These are phyloP conservation scores for Xerocomellus chrysenteron DNA, from an alignment of 768 basidiomycete genomes.

Conservation along the genomic window DNA sequence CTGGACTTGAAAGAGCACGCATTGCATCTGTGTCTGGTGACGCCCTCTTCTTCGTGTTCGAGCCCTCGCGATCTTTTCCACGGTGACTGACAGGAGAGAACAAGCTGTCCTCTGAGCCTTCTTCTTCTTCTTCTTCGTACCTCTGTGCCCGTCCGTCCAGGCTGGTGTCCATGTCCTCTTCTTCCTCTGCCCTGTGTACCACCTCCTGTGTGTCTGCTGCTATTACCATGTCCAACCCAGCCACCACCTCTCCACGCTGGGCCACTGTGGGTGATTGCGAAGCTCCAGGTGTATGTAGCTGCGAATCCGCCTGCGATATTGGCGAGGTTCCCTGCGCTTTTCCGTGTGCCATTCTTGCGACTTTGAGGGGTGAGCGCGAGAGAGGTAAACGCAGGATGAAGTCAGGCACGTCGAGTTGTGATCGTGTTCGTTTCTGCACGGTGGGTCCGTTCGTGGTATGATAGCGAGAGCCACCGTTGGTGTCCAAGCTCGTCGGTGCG, in stretches of 20 bases:
- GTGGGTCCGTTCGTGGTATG: not conserved
- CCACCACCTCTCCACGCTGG: not conserved
- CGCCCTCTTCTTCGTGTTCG: conserved; percentile 28
- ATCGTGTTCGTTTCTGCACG: conserved; percentile 42
- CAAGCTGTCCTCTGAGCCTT: conserved; percentile 40
- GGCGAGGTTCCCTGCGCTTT: conserved; percentile 27
- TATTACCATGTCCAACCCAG: not conserved
- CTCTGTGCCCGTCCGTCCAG: conserved; percentile 5
- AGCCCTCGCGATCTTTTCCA: not conserved
- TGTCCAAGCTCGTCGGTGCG: not conserved
- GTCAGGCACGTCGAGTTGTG: conserved; percentile 50
- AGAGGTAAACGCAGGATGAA: conserved; percentile 44
- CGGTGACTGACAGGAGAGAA: conserved; percentile 21
- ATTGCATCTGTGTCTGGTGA: conserved; percentile 27
- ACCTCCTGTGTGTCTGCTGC: not conserved
- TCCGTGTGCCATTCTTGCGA: conserved; percentile 39
- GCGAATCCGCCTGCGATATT: conserved; percentile 3
- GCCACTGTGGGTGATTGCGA: not conserved
- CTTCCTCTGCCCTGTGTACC: not conserved
- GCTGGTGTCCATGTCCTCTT: not conserved
- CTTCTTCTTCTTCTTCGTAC: conserved; percentile 13
- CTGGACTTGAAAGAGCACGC: conserved; percentile 10
- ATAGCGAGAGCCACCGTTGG: not conserved
- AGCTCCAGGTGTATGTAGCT: not conserved
- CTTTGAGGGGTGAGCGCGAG: conserved; percentile 51